Evolutionary conservation across 1,284 basidiomycete genomes (phyloP).

Genomic region (Golubevia sp.): DNA sequence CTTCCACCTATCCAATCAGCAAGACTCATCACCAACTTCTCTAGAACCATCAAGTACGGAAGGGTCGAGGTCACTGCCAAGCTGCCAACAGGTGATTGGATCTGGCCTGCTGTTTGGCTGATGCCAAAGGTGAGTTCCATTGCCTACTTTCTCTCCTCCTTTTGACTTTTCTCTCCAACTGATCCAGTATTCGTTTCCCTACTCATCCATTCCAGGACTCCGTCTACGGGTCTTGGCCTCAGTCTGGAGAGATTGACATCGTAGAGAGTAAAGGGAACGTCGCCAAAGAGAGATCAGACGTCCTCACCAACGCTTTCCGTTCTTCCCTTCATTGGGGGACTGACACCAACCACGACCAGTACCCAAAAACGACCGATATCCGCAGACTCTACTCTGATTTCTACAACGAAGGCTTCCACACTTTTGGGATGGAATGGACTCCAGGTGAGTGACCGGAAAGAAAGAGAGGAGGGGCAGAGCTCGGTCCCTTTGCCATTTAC

Average conservation of each 20-base stretch:
- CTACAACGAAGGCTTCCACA: constrained; percentile 29
- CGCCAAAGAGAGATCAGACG: constrained; percentile 6
- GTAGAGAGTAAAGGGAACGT: constrained; percentile 32
- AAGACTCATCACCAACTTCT: constrained; percentile 29
- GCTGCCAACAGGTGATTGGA: constrained; percentile 42
- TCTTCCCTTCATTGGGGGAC: constrained; percentile 32
- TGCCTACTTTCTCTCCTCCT: not conserved
- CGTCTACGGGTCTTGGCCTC: constrained; percentile 33
- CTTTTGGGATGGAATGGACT: constrained; percentile 38
- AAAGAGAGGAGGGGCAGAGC: too few relatives aligned
- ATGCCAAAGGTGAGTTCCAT: constrained; percentile 21
- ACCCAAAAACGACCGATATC: constrained; percentile 14
- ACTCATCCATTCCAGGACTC: not conserved
- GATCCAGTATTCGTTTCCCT: not conserved
- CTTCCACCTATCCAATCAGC: constrained; percentile 40
- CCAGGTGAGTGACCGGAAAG: too few relatives aligned
- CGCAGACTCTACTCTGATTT: constrained; percentile 25
- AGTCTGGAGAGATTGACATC: constrained; percentile 42
- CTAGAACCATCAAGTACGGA: constrained; percentile 25
- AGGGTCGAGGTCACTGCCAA: constrained; percentile 29
- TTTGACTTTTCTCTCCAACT: not conserved
- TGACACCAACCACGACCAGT: constrained; percentile 18
- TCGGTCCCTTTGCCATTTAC: too few relatives aligned
- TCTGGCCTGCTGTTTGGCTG: constrained; percentile 46
- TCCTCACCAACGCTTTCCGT: constrained; percentile 15